A percentile compares a stretch with the other conserved stretches of the same genome.
These are phyloP conservation scores for Anethum foeniculum DNA, from an alignment of 140 eudicot genomes.

Conservation along the genomic window DNA sequence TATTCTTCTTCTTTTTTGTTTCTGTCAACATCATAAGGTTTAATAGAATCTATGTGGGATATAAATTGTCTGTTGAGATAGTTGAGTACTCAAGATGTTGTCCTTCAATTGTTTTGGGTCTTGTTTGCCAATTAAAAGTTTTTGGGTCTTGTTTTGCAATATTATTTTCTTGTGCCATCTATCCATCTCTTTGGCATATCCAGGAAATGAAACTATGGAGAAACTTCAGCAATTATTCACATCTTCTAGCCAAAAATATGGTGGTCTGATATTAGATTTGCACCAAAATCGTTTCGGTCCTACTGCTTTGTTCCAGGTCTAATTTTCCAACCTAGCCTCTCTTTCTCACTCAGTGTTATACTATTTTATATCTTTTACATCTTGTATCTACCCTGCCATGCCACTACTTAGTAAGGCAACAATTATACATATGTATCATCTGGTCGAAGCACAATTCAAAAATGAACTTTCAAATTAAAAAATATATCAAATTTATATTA, in stretches of 20 bases:
- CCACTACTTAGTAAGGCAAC: neutral
- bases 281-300: slow-evolving; percentile 84
- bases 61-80: neutral
- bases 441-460: neutral
- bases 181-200: slow-evolving; percentile 8
- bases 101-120: neutral
- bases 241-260: slow-evolving; percentile 69
- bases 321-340: neutral
- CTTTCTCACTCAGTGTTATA: neutral
- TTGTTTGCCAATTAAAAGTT: neutral
- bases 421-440: neutral
- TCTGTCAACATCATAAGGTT: neutral
- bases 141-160: slow-evolving; percentile 10
- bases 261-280: slow-evolving; percentile 78
- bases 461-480: neutral
- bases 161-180: neutral
- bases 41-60: neutral
- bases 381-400: neutral
- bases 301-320: slow-evolving; percentile 75
- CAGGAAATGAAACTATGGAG: slow-evolving; percentile 83
- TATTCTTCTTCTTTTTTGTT: neutral
- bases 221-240: slow-evolving; percentile 56
- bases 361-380: neutral
- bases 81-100: neutral
- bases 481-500: neutral